Evolutionary conservation across 1,139 yeast species (phyloP), one percentile per base, ranked within the genome.

Genomic region (Saccharomyces pastorianus): DNA sequence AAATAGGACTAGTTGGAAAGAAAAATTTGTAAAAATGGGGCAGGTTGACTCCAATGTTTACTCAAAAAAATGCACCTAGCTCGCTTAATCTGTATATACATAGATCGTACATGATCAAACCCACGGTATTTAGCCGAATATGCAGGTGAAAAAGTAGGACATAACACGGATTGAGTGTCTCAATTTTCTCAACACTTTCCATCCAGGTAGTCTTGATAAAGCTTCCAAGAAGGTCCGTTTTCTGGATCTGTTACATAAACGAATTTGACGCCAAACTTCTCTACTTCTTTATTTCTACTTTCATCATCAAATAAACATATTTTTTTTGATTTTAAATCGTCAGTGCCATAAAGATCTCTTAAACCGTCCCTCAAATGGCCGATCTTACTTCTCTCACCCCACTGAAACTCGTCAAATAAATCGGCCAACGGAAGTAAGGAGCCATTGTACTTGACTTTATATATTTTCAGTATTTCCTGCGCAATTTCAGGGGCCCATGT

Each of bases 401-500:
- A 82, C 64, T 81, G 83, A 47, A 76, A 67, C 28, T 74, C 74
- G 58, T 76, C 78, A 59, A 82, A 80, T 20, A 67, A 26, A 7
- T 61, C 53, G 14, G 56, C 56, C 50, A 68, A 55, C 25, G 66
- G 56, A 3, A 63, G 55, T 2, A 66, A 49, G 44, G 64, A 44
- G 7, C 61, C 67, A 53, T 73, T 74, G 31, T 71, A 76, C 47
- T 65, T 64, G 1, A 82, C 69, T 51, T 74, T 71, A 49, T 79
- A 74, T 47, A 73, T 64, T 6, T 73, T 65, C 51, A 82, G 67
- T 54, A 82, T 62, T 54, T 79, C 77, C 55, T 73, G 72, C 2
- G 87, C 87, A 41, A 81, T 72, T 32, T 71, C 71, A 0, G 86
- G 86, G 0, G 83, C 78, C 55, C 82, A 80, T 0, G 88, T 83